Percentiles rank a stretch among this genome's conserved stretches.
Conservation (phyloP, 1,284 basidiomycete species). For the Singerocomus inundabilis region DNA sequence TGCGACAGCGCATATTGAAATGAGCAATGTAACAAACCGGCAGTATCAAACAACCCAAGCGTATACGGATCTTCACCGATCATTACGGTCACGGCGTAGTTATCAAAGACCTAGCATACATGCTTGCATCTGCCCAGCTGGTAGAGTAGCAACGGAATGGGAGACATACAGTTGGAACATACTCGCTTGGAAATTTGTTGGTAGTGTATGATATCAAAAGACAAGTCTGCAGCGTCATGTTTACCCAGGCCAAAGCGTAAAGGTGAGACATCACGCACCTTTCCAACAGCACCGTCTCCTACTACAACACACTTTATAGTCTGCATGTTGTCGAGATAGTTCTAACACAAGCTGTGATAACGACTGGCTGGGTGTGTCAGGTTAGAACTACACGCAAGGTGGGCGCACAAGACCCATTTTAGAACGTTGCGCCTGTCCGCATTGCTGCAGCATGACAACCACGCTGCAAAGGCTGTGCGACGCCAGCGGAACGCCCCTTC, state of each 20-base stretch:
- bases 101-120: constrained; percentile 82
- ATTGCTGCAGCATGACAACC: constrained; percentile 34
- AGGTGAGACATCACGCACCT: constrained; percentile 58
- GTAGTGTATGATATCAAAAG: constrained; percentile 99
- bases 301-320: constrained; percentile 99
- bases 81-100: constrained; percentile 99
- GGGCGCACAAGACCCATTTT: constrained; percentile 26
- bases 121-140: constrained; percentile 22
- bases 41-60: constrained; percentile 97
- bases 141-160: neutral
- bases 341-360: constrained; percentile 13
- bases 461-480: constrained; percentile 26
- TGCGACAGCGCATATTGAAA: neutral
- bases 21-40: constrained; percentile 53
- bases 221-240: constrained; percentile 70
- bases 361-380: constrained; percentile 7
- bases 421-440: constrained; percentile 13
- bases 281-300: constrained; percentile 99
- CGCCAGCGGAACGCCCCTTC: constrained; percentile 11
- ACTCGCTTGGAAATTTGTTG: constrained; percentile 98
- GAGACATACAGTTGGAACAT: constrained; percentile 92
- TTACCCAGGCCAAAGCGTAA: constrained; percentile 5
- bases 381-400: constrained; percentile 18
- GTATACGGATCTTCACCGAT: constrained; percentile 99
- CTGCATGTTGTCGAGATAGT: constrained; percentile 61